A percentile compares a stretch with the other conserved stretches of the same genome.
Conservation (phyloP, 2,329 filamentous ascomycete species). For the Aspergillus sp. region DNA sequence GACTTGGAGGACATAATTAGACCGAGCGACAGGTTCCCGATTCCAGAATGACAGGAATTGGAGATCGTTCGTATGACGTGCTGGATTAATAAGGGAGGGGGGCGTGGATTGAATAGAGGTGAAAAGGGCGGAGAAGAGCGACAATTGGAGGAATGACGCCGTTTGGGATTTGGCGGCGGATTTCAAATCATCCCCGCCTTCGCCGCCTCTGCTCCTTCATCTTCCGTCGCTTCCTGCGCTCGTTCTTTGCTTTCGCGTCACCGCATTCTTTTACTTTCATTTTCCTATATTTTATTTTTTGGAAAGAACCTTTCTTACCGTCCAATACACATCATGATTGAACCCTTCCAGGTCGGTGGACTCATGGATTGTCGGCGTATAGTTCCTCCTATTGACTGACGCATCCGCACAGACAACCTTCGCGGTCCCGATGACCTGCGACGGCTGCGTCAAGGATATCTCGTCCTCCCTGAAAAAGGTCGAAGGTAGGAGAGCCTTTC, state of each 20-base stretch:
- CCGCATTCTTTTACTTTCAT: not conserved
- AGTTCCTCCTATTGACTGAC: slow-evolving; percentile 16
- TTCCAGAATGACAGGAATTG: not conserved
- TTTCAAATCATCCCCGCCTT: slow-evolving; percentile 30
- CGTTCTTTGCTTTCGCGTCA: slow-evolving; percentile 7
- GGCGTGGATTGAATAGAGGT: not conserved
- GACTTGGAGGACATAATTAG: slow-evolving; percentile 65
- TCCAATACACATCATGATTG: slow-evolving; percentile 35
- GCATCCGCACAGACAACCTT: slow-evolving; percentile 72
- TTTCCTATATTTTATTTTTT: not conserved
- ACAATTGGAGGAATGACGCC: slow-evolving; percentile 24
- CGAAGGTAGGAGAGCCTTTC: slow-evolving; percentile 50
- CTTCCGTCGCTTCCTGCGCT: slow-evolving; percentile 1
- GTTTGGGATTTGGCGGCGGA: slow-evolving; percentile 18
- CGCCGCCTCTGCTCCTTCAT: slow-evolving; percentile 22
- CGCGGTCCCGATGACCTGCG: slow-evolving; percentile 90
- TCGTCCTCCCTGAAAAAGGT: slow-evolving; percentile 75
- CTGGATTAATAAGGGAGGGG: not conserved
- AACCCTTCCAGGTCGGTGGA: slow-evolving; percentile 46
- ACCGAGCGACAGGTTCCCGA: not conserved
- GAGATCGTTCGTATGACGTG: not conserved
- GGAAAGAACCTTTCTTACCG: too few species aligned
- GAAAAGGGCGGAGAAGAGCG: slow-evolving; percentile 14
- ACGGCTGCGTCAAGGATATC: slow-evolving; percentile 83
- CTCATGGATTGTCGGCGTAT: not conserved